phyloP scores from a whole-genome alignment of 2,329 filamentous ascomycete species.

The Furcasterigmium furcatum region DNA sequence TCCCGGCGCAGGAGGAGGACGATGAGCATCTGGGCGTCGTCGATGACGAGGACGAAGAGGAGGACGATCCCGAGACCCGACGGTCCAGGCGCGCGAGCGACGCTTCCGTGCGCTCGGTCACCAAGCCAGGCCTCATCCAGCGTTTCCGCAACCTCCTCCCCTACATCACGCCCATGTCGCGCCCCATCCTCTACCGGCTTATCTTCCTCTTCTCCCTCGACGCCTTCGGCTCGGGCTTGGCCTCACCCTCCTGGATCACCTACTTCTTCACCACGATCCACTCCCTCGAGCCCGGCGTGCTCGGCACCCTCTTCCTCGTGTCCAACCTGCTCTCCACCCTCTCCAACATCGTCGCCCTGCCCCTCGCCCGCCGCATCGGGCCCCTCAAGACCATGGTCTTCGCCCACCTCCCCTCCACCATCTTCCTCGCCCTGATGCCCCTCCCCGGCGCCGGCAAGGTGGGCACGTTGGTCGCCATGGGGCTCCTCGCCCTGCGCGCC shows the following conservation, averaged over 20 bases:
- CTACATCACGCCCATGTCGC: slow-evolving; percentile 54
- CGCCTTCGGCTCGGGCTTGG: slow-evolving; percentile 61
- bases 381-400: slow-evolving; percentile 76
- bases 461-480: slow-evolving; percentile 49
- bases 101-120: no score
- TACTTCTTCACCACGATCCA: slow-evolving; percentile 52
- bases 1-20: neutral
- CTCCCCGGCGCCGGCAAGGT: slow-evolving; percentile 34
- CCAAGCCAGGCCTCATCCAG: slow-evolving; percentile 28
- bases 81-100: no score
- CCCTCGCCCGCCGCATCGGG: slow-evolving; percentile 52
- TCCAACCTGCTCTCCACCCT: slow-evolving; percentile 47
- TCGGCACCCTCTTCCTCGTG: slow-evolving; percentile 54
- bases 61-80: neutral
- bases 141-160: slow-evolving; percentile 56
- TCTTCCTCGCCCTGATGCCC: slow-evolving; percentile 63
- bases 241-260: slow-evolving; percentile 57
- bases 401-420: slow-evolving; percentile 66
- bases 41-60: neutral
- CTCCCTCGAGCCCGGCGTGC: slow-evolving; percentile 40
- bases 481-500: slow-evolving; percentile 59
- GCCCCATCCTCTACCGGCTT: slow-evolving; percentile 54
- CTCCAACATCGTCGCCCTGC: slow-evolving; percentile 50
- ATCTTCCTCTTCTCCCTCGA: slow-evolving; percentile 48
- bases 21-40: neutral